phyloP scores from a whole-genome alignment of 768 basidiomycete genomes.

The Amyloporia xantha region DNA sequence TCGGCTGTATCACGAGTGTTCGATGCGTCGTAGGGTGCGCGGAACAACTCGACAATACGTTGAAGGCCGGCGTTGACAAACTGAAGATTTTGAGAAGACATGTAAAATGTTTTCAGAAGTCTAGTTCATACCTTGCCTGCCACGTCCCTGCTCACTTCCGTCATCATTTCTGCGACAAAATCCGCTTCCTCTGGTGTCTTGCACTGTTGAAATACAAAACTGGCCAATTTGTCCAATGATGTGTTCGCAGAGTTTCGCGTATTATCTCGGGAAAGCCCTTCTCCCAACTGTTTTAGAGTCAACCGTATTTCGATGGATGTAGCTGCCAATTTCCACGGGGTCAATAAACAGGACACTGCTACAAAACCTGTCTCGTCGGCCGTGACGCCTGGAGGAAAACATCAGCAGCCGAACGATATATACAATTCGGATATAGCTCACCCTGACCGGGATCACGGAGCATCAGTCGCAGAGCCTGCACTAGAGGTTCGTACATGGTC shows the following conservation, averaged over 20 bases:
- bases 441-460: conserved; percentile 58
- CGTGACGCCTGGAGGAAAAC: background rate
- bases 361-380: background rate
- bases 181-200: conserved; percentile 76
- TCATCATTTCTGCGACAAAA: conserved; percentile 77
- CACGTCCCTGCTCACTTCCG: conserved; percentile 58
- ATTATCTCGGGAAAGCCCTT: conserved; percentile 54
- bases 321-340: conserved; percentile 79
- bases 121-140: conserved; percentile 62
- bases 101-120: no score
- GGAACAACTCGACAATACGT: conserved; percentile 54
- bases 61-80: conserved; percentile 72
- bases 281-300: conserved; percentile 65
- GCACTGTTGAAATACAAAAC: conserved; percentile 63
- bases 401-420: no score
- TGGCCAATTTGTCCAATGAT: conserved; percentile 59
- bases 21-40: conserved; percentile 21
- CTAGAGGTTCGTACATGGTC: conserved; percentile 49
- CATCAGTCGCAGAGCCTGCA: conserved; percentile 61
- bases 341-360: conserved; percentile 51
- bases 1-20: conserved; percentile 28
- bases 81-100: conserved; percentile 38
- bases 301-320: conserved; percentile 77
- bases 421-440: no score
- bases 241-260: conserved; percentile 47